Conservation (phyloP, 2,329 filamentous ascomycete species). For the Aspergillus flavus region DNA sequence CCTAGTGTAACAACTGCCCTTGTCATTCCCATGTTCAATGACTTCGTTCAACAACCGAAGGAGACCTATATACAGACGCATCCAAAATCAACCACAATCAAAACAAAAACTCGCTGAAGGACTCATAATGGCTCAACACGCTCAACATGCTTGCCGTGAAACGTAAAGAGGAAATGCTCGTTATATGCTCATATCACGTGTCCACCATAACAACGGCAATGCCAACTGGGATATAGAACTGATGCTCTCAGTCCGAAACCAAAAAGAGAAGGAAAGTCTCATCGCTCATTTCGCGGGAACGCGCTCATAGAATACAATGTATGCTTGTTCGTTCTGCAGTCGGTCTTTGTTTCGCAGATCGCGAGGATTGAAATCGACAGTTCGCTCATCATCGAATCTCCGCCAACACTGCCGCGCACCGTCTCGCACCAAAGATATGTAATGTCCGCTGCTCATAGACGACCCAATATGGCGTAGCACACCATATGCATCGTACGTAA, state of each 20-base stretch:
- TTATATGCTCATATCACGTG: conserved; percentile 14
- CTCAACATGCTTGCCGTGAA: conserved; percentile 4
- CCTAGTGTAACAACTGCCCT: not conserved
- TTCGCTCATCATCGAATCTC: conserved; percentile 61
- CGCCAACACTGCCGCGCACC: conserved; percentile 61
- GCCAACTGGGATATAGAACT: conserved; percentile 2
- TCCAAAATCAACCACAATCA: not conserved
- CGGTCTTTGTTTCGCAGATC: conserved; percentile 51
- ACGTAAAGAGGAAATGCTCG: conserved; percentile 8
- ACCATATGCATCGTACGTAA: conserved; percentile 82
- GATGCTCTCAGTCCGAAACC: conserved; percentile 4
- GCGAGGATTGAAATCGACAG: conserved; percentile 60
- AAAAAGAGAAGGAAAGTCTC: not conserved
- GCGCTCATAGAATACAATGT: conserved; percentile 66
- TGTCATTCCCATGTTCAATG: not conserved
- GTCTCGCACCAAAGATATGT: conserved; percentile 71
- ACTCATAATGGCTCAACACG: not conserved
- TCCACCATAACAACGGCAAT: conserved; percentile 2
- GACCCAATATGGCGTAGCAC: conserved; percentile 76
- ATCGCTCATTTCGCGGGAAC: conserved; percentile 42
- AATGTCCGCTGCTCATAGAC: conserved; percentile 74
- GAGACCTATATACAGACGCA: conserved; percentile 1
- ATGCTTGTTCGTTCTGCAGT: conserved; percentile 65
- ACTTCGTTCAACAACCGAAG: not conserved
- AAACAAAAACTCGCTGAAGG: conserved; percentile 5